A percentile compares a stretch with the other conserved stretches of the same genome.
These are phyloP conservation scores for Periconia sp. DNA, from an alignment of 2,329 filamentous ascomycete species.

Conservation along the genomic window DNA sequence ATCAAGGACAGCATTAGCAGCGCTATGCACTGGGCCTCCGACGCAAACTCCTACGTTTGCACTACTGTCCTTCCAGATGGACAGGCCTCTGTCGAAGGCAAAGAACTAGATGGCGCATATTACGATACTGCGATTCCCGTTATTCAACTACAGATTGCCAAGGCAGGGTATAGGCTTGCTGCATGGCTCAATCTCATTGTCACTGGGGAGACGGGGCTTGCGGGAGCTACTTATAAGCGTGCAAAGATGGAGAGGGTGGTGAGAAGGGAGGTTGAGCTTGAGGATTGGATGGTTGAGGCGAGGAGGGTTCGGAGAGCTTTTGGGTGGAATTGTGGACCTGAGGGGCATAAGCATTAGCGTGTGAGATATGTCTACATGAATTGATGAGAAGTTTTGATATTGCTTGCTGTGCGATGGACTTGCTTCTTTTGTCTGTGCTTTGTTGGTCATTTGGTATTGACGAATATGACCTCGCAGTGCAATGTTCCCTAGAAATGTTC, in stretches of 20 bases:
- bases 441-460: too few species aligned
- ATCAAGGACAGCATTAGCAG: constrained; percentile 41
- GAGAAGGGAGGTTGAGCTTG: constrained; percentile 21
- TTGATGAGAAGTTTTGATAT: too few species aligned
- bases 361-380: too few species aligned
- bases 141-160: constrained; percentile 52
- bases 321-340: constrained; percentile 32
- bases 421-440: too few species aligned
- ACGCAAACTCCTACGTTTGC: constrained; percentile 53
- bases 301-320: constrained; percentile 33
- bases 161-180: constrained; percentile 42
- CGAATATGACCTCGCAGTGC: too few species aligned
- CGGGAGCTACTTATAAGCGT: constrained; percentile 9
- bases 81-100: constrained; percentile 37
- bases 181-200: constrained; percentile 40
- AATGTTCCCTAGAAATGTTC: too few species aligned
- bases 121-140: constrained; percentile 44
- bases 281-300: constrained; percentile 36
- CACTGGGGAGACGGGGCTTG: constrained; percentile 20
- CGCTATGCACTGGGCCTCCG: constrained; percentile 50
- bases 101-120: constrained; percentile 47
- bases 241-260: constrained; percentile 5
- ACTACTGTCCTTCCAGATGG: constrained; percentile 49
- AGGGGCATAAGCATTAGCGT: constrained; percentile 32
- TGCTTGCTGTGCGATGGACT: too few species aligned